Base-by-base conservation (phyloP, 495 filamentous ascomycete genomes). In the Halenospora varia region DNA sequence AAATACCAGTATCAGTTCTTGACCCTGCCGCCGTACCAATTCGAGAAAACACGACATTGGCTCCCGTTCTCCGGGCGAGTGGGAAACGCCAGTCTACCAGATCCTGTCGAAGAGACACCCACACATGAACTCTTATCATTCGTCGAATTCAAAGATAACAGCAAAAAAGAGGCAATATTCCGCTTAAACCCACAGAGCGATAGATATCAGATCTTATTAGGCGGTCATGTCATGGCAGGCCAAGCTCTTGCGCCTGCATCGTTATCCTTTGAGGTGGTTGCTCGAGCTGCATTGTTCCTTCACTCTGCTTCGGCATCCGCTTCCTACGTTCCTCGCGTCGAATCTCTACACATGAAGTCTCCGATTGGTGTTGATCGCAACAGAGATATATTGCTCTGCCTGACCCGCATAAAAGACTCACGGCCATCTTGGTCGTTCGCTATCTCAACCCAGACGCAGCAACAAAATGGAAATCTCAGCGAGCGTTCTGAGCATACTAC, bases 1-100 rank as follows among this genome's bases (percentile, higher is more conserved):
- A 23, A 44, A 15, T 18, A 15, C 25, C 22, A 51, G 20, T 76
- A 77, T 53, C 23, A 49, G 3, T 54, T 44, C 4, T 4, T 82
- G n/a, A 49, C 68, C 1, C 70, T 84, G 0, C 81, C 81, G 10
- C 74, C 80, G 0, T 83, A 82, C 44, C 76, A 81, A 55, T 85
- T 85, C 47, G 76, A 80, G 23, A 73, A 74, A 54, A 58, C 71
- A 0, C 41, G 60, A 0, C 75, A 79, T 22, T 51, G 52, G 50
- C 22, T 58, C 11, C 35, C 47, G 1, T 42, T 20, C 26, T 54
- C 9, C 10, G 29, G 20, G 1, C 24, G 26, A 11, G 48, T 18
- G 4, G 40, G 10, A 18, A 15, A 15, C 3, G 23, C n/a, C 13
- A 24, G 23, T 19, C 53, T 39, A 8, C 46, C 26, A 19, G 29